Base-by-base conservation (phyloP, 2,329 filamentous ascomycete genomes). In the Laburnicola sp. region DNA sequence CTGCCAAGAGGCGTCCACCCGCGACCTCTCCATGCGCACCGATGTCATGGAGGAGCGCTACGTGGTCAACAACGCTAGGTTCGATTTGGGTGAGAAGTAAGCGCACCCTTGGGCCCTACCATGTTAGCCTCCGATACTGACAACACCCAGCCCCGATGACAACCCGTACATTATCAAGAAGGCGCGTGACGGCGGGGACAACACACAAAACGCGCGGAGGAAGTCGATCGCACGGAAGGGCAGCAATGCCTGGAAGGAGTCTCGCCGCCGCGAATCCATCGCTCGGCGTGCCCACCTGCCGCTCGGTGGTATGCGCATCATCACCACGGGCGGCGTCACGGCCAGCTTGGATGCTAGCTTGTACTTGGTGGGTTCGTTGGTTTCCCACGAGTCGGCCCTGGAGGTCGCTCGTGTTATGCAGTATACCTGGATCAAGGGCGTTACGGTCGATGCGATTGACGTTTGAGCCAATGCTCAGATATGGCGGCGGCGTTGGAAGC, bases 21-120 rank as follows among this genome's bases (percentile, higher is more conserved):
- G 85, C 57, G 85, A 89, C 71, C 78, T 88, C 60, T 82, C 84
- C 50, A 87, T 91, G 77, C 86, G 88, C 68, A 91, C 88, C 64
- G 89, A 94, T 67, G 87, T 94, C 57, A 82, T 93, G 66, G 89
- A 94, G 68, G 86, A 89, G 67, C 83, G 89, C 67, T 95, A 94
- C 70, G 89, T 95, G 21, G 90, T 95, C 72, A 95, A 95, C 80
- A 94, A 95, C 75, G 86, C 91, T 53, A 87, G 90, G 62, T 95
- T 93, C 72, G 89, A 94, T 64, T 79, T 94, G 37, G 82, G 80
- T 61, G 87, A 87, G 54, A 85, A 92, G 65, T 68, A 54, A 59
- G 65, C 49, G 21, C 26, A 11, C 10, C 22, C 5, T n/a, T 4
- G 8, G n/a, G 27, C 21, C 6, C 36, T 16, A 6, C 27, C 22